Evolutionary conservation across 495 filamentous ascomycete species (phyloP), one percentile per base, ranked within the genome.

Genomic region (Lindgomyces ingoldianus): DNA sequence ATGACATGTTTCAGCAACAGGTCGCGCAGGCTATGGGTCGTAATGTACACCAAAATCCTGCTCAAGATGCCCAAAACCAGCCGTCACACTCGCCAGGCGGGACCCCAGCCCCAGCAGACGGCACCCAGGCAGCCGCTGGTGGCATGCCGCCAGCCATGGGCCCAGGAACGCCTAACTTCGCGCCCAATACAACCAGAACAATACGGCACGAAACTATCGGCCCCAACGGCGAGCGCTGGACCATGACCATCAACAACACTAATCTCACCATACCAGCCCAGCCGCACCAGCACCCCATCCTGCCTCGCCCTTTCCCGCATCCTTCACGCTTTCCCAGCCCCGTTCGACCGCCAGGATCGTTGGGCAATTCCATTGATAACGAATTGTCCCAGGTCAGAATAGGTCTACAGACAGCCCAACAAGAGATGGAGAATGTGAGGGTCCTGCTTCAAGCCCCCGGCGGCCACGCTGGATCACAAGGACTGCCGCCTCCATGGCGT

Each of bases 181-280:
- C 57, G n/a, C 62, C 60, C 39, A 64, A 44, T 52, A 48, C 39
- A 0, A 54, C 63, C 24, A 57, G 64, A 25, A 72, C 54, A 4
- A 64, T 68, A 41, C 64, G 64, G n/a, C 65, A 68, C 18, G 66
- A 66, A 57, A 57, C 53, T 27, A 57, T 71, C 36, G 71, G 69
- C 1, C 71, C 71, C 11, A 68, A 71, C 44, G 71, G 69, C 9
- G 59, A 67, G 27, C 66, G 69, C 30, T 71, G 62, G 62, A 67
- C 63, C 16, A 46, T 71, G 52, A 73, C 69, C 8, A 14, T 63
- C 16, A 71, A 69, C 58, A 64, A 65, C 49, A 70, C 62, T n/a
- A 68, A 48, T 41, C 22, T 67, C 12, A 61, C 60, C n/a, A 55
- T 61, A 9, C 58, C 30, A 10, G 56, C n/a, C 2, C 11, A 21